Percentiles rank a stretch among this genome's conserved stretches.
Conservation (phyloP, 306 rosid genomes). For the Gynostemma pentaphyllum region DNA sequence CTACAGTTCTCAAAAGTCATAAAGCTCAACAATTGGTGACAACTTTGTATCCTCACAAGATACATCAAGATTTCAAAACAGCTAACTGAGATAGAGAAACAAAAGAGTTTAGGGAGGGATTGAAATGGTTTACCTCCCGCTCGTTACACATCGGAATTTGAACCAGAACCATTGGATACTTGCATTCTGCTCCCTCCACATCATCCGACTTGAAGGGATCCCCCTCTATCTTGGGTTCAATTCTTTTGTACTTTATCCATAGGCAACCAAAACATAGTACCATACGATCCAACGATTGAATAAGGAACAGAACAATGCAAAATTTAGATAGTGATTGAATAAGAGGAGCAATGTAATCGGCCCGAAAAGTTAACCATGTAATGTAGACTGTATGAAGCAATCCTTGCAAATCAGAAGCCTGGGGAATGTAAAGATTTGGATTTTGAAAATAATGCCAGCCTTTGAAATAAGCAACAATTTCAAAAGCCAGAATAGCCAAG, state of each 20-base stretch:
- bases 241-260: constrained; percentile 70
- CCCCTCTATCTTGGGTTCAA: constrained; percentile 49
- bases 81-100: neutral
- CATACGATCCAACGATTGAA: constrained; percentile 79
- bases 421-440: constrained; percentile 58
- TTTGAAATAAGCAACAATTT: constrained; percentile 57
- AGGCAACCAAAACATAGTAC: constrained; percentile 75
- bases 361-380: constrained; percentile 70
- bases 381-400: constrained; percentile 57
- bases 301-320: constrained; percentile 72
- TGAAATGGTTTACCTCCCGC: constrained; percentile 50
- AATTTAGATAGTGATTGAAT: constrained; percentile 69
- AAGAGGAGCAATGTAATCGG: constrained; percentile 68
- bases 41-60: neutral
- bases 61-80: neutral
- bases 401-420: constrained; percentile 54
- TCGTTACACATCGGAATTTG: constrained; percentile 97
- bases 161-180: constrained; percentile 79
- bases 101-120: neutral
- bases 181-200: constrained; percentile 42
- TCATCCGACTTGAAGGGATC: constrained; percentile 45
- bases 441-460: constrained; percentile 76
- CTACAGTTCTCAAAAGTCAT: neutral
- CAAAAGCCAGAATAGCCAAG: constrained; percentile 59
- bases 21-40: neutral